These are phyloP conservation scores for Triangularia verruculosa DNA, from an alignment of 2,329 filamentous ascomycete genomes.

Conservation along the genomic window DNA sequence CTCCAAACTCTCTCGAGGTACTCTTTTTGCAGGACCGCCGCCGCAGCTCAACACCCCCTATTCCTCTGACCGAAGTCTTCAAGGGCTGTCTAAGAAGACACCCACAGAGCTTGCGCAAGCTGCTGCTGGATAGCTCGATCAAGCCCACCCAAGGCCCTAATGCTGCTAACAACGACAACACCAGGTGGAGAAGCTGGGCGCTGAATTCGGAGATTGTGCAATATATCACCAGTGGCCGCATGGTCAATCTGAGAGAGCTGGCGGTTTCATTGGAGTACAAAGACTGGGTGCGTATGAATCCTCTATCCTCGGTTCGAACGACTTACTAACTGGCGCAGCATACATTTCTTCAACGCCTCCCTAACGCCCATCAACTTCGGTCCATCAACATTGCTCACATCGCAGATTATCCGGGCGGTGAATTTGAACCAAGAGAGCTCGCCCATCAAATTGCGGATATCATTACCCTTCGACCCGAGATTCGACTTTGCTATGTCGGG, in stretches of 20 bases:
- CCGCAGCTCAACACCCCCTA: conserved; percentile 46
- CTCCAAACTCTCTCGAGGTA: conserved; percentile 75
- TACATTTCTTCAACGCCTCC: conserved; percentile 72
- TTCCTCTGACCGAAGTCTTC: conserved; percentile 69
- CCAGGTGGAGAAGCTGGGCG: conserved; percentile 67
- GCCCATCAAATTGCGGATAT: conserved; percentile 76
- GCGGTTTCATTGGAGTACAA: conserved; percentile 70
- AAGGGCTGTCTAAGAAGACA: conserved; percentile 68
- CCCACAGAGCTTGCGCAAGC: conserved; percentile 64
- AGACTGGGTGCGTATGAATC: conserved; percentile 64
- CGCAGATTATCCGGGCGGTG: conserved; percentile 19
- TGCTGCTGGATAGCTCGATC: conserved; percentile 70
- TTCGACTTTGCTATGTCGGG: conserved; percentile 75
- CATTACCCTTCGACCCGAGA: conserved; percentile 70
- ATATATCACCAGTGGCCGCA: conserved; percentile 73
- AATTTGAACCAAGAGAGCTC: conserved; percentile 63
- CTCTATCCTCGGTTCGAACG: conserved; percentile 19
- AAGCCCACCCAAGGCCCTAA: conserved; percentile 41
- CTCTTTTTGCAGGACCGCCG: conserved; percentile 70
- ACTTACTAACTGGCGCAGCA: conserved; percentile 51
- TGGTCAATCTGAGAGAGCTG: conserved; percentile 68
- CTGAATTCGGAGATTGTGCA: conserved; percentile 65
- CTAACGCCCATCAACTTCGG: conserved; percentile 65
- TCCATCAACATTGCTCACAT: conserved; percentile 38
- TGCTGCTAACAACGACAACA: conserved; percentile 31